phyloP scores from a whole-genome alignment of 2,329 filamentous ascomycete species.

The Colletotrichum sp. region DNA sequence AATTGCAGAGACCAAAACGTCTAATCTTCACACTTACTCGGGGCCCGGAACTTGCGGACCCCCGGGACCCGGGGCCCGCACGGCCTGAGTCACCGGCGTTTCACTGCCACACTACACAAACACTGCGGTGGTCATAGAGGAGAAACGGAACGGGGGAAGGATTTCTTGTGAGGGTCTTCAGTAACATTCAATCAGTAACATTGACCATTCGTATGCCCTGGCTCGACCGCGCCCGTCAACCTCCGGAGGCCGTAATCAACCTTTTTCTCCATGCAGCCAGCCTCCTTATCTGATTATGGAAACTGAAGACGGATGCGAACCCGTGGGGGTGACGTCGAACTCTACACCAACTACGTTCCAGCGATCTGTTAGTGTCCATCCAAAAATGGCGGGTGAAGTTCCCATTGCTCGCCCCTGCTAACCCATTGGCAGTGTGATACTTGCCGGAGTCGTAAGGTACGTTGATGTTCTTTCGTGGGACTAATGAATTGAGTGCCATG shows the following conservation, averaged over 20 bases:
- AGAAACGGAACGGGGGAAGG: background rate
- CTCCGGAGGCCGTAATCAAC: fast-evolving
- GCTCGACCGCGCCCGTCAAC: background rate
- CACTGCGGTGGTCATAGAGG: fast-evolving
- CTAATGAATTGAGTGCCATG: background rate
- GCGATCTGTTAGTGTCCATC: too few relatives aligned
- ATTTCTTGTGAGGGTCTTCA: background rate
- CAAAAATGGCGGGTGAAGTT: too few relatives aligned
- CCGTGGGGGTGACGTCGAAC: fast-evolving
- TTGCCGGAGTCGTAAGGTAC: too few relatives aligned
- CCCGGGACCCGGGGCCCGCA: background rate
- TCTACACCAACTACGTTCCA: background rate
- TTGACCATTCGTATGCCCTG: background rate
- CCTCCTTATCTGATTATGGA: background rate
- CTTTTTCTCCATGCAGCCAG: background rate
- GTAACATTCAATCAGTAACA: background rate
- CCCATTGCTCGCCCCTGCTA: too few relatives aligned
- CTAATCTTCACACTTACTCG: background rate
- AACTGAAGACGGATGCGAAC: background rate
- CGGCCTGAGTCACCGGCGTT: background rate
- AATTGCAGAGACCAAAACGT: background rate
- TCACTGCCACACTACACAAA: background rate
- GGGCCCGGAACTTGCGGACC: background rate
- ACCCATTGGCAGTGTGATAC: too few relatives aligned
- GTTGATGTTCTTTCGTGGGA: too few relatives aligned